Evolutionary conservation across 2,329 filamentous ascomycete genomes (phyloP).

Genomic region (Bipolaris victoriae): DNA sequence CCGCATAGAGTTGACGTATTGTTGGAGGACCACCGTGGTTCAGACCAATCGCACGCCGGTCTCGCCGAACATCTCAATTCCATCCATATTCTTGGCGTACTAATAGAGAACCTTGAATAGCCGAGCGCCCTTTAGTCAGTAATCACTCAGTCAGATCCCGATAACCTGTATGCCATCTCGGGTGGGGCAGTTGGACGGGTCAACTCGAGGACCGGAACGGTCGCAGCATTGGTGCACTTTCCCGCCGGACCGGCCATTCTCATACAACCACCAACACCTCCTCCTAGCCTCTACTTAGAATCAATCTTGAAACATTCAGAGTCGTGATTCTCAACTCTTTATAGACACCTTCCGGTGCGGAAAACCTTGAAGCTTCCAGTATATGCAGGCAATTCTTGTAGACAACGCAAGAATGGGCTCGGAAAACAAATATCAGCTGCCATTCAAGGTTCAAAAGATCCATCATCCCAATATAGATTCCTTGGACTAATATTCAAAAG

Average conservation of each 20-base stretch:
- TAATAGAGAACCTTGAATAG: slow-evolving; percentile 11
- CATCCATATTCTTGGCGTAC: not conserved
- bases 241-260: not conserved
- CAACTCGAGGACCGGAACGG: not conserved
- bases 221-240: not conserved
- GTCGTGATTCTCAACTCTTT: too few species aligned
- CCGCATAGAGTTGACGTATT: slow-evolving; percentile 19
- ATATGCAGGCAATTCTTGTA: not conserved
- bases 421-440: slow-evolving; percentile 44
- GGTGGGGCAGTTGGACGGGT: slow-evolving; percentile 25
- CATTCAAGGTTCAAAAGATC: slow-evolving; percentile 50
- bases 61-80: slow-evolving; percentile 9
- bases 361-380: not conserved
- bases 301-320: not conserved
- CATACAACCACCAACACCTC: not conserved
- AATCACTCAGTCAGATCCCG: not conserved
- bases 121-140: slow-evolving; percentile 12
- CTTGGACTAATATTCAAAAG: slow-evolving; percentile 39
- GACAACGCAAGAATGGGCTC: slow-evolving; percentile 27
- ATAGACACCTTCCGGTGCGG: not conserved
- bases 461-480: not conserved
- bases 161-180: slow-evolving; percentile 15
- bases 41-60: slow-evolving; percentile 17
- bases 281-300: not conserved
- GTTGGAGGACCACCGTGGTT: slow-evolving; percentile 19